Evolutionary conservation across 371 early-diverging fungal genomes (phyloP), one percentile per base, ranked within the genome.

Genomic region (Phascolomyces articulosus): DNA sequence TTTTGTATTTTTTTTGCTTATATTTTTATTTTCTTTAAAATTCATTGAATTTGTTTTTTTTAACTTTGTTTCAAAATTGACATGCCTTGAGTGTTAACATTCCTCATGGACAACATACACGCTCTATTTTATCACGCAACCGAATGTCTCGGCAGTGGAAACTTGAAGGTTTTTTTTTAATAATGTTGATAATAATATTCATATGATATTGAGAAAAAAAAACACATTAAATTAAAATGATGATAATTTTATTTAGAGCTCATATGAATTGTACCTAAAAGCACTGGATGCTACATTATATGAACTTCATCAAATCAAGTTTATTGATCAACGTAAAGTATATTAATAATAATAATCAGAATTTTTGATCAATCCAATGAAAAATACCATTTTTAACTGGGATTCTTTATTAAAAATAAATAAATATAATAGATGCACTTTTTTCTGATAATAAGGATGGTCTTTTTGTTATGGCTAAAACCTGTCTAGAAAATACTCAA

Each of bases 241-340:
- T 2, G 6, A 34, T 34, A 34, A 34, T n/a, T 18, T 49, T 10
- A 24, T 26, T 38, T 62, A 79, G 78, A 64, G 57, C 47, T 75
- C 79, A 18, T 82, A 74, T 67, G 68, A 72, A 4, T 55, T 72
- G 38, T 79, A 77, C 57, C 66, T 82, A 26, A 64, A 79, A 62
- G 79, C 79, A 10, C 56, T 79, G 21, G 48, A 70, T 34, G 60
- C 67, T 31, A 70, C 72, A 23, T 24, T 75, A 16, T 53, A 70
- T 29, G 76, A 82, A 63, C 70, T 82, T 31, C 64, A 75, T n/a
- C 68, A 68, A 27, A 63, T 79, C 26, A 64, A 72, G 63, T 78
- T 79, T 49, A 63, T 68, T 16, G 68, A 82, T 60, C 73, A 82
- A 62, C 67, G 82, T 67, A 75, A 73, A n/a, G n/a, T 34, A 34